Conservation (phyloP, 768 basidiomycete genomes). For the Boletus rubropictus region DNA sequence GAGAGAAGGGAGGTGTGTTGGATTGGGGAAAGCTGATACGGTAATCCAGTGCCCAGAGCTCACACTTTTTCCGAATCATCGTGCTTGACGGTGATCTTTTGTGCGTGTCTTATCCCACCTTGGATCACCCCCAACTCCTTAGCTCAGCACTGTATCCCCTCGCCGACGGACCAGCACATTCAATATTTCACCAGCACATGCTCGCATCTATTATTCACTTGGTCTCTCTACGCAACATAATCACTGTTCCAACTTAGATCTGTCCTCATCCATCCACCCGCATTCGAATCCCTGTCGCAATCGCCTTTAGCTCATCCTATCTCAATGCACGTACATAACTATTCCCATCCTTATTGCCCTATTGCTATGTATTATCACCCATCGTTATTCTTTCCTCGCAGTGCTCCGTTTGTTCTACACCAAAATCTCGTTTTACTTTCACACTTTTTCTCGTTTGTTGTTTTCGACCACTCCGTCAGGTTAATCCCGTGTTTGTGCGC, state of each 20-base stretch:
- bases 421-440: slow-evolving; percentile 17
- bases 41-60: slow-evolving; percentile 16
- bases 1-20: slow-evolving; percentile 35
- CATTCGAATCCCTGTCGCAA: slow-evolving; percentile 17
- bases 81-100: neutral
- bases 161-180: slow-evolving; percentile 11
- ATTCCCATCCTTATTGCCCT: slow-evolving; percentile 25
- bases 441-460: slow-evolving; percentile 13
- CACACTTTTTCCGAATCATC: neutral
- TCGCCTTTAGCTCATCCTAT: neutral
- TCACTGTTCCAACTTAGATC: slow-evolving; percentile 19
- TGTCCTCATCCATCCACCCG: slow-evolving; percentile 15
- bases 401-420: slow-evolving; percentile 18
- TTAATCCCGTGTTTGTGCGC: neutral
- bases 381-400: slow-evolving; percentile 5
- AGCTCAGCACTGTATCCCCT: slow-evolving; percentile 3
- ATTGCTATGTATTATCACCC: slow-evolving; percentile 19
- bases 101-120: neutral
- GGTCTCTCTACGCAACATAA: slow-evolving; percentile 13
- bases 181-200: slow-evolving; percentile 22
- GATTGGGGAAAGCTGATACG: slow-evolving; percentile 51
- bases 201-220: slow-evolving; percentile 24
- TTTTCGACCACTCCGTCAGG: slow-evolving; percentile 6
- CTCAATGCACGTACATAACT: slow-evolving; percentile 22
- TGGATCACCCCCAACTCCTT: neutral